Conservation (phyloP, 352 stramenopile species). For the Thraustochytrium sp. region DNA sequence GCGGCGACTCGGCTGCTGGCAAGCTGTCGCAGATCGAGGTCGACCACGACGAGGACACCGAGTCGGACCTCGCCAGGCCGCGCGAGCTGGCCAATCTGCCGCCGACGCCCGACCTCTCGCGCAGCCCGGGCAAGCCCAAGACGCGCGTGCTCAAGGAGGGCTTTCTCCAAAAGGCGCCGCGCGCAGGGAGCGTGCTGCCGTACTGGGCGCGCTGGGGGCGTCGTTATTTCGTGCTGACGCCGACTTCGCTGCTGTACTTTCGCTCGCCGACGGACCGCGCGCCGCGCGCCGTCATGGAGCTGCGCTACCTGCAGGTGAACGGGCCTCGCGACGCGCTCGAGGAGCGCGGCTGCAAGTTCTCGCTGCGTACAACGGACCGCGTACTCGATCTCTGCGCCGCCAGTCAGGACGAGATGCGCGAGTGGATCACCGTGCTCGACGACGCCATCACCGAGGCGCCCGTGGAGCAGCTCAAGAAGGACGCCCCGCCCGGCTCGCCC, state of each 20-base stretch:
- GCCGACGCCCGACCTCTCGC: too few relatives aligned
- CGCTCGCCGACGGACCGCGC: background rate
- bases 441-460: background rate
- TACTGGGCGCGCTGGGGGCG: conserved; percentile 13
- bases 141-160: background rate
- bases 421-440: background rate
- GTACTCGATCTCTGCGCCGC: conserved; percentile 19
- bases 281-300: background rate
- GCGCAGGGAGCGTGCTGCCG: background rate
- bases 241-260: background rate
- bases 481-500: background rate
- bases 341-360: conserved; percentile 6
- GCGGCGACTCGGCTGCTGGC: background rate
- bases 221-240: conserved; percentile 12
- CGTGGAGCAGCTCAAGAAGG: background rate
- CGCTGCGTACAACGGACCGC: conserved; percentile 1
- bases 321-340: conserved; percentile 7
- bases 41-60: background rate
- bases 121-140: too few relatives aligned
- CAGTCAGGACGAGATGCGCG: background rate
- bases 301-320: background rate
- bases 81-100: too few relatives aligned
- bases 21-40: background rate
- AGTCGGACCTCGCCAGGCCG: too few relatives aligned
- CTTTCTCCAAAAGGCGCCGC: conserved; percentile 12